phyloP scores from a whole-genome alignment of 2,329 filamentous ascomycete species.

The Pseudogymnoascus sp. region DNA sequence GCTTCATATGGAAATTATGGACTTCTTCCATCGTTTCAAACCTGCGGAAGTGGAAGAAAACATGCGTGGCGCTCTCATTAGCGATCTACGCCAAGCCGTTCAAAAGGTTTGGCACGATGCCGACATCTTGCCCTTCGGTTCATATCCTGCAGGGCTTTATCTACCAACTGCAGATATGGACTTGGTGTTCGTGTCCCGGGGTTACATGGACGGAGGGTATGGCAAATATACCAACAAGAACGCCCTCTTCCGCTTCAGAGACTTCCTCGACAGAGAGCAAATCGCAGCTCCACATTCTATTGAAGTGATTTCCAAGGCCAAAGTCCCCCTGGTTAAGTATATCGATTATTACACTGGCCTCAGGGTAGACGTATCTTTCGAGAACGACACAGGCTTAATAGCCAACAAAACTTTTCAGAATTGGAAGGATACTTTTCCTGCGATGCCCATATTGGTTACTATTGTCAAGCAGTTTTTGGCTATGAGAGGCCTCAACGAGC shows the following conservation, averaged over 20 bases:
- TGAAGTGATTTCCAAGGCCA: slow-evolving; percentile 65
- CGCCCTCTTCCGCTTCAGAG: slow-evolving; percentile 54
- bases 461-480: slow-evolving; percentile 87
- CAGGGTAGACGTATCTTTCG: slow-evolving; percentile 89
- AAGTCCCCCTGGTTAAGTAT: slow-evolving; percentile 89
- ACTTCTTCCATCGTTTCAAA: slow-evolving; percentile 80
- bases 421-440: slow-evolving; percentile 75
- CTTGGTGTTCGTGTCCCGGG: slow-evolving; percentile 65
- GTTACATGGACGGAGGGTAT: slow-evolving; percentile 48
- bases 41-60: slow-evolving; percentile 70
- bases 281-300: slow-evolving; percentile 54
- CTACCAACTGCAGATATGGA: slow-evolving; percentile 87
- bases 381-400: slow-evolving; percentile 74
- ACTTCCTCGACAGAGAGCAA: slow-evolving; percentile 47
- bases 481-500: slow-evolving; percentile 87
- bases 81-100: slow-evolving; percentile 57
- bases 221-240: slow-evolving; percentile 30
- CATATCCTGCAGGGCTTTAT: slow-evolving; percentile 76
- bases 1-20: slow-evolving; percentile 81
- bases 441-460: slow-evolving; percentile 79
- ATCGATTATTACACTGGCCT: slow-evolving; percentile 70
- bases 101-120: slow-evolving; percentile 51
- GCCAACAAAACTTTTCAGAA: slow-evolving; percentile 73
- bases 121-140: slow-evolving; percentile 75
- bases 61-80: slow-evolving; percentile 66